Base-by-base conservation (phyloP, 2,329 filamentous ascomycete species). In the Colletotrichum liaoningense region DNA sequence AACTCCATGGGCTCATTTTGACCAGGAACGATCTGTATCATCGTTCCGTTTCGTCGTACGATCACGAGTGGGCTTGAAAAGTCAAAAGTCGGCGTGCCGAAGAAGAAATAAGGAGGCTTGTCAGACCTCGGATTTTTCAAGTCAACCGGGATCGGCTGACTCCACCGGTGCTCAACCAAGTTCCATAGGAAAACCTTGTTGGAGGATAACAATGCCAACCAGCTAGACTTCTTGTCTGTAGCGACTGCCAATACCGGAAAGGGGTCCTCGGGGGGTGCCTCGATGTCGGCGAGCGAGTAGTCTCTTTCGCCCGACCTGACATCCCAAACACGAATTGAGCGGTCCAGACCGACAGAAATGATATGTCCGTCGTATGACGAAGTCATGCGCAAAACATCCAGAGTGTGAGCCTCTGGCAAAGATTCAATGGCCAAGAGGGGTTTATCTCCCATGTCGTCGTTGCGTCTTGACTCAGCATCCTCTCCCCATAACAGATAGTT, bases 401-500 rank as follows among this genome's bases (percentile, higher is more conserved):
- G 86, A 7, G 84, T 82, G 78, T 96, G 94, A 0, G 92, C 92
- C 16, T 87, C 86, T 30, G 85, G 85, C 12, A 95, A 80, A 1
- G 90, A 90, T 63, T 88, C 88, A 59, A 94, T 86, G 0, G 87
- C 88, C 14, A 95, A 81, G 1, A 88, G 82, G 0, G 89, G 85
- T 26, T 85, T 82, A 35, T 86, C 84, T n/a, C 86, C 83, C 0
- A 80, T 83, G 7, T 87, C 85, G 5, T 86, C 83, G 9, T 88
- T 84, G 7, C 83, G 83, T 1, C 86, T 85, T 16, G 83, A 83
- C 24, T 85, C 81, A 7, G 83, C 81, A 69, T 87, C 83, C 67
- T 93, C 90, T 71, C 92, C 91, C 88, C 91, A 93, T 0, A 96
- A 84, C 6, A 96, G 85, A 77, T 93, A 94, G 75, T 92, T 94